Conservation (phyloP, 2,329 filamentous ascomycete species). For the Teratosphaeria destructans region DNA sequence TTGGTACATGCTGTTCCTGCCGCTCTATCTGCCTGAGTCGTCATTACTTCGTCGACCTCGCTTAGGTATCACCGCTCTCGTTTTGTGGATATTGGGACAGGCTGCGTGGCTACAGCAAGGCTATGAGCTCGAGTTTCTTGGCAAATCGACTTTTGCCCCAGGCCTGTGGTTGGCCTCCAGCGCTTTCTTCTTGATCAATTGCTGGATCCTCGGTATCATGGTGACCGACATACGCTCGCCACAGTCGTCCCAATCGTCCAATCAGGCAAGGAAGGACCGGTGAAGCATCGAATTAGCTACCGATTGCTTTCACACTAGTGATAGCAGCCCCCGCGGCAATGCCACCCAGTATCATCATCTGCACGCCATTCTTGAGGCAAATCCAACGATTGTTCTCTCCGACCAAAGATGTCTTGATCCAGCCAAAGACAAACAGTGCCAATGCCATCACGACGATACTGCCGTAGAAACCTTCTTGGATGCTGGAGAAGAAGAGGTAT, state of each 20-base stretch:
- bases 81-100: slow-evolving; percentile 67
- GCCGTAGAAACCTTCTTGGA: slow-evolving; percentile 45
- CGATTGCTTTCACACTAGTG: slow-evolving; percentile 49
- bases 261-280: background rate
- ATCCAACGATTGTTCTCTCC: slow-evolving; percentile 33
- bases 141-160: slow-evolving; percentile 71
- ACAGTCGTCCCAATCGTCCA: background rate
- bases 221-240: slow-evolving; percentile 50
- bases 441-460: slow-evolving; percentile 52
- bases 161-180: slow-evolving; percentile 70
- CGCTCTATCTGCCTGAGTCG: slow-evolving; percentile 77
- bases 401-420: slow-evolving; percentile 49
- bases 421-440: slow-evolving; percentile 55
- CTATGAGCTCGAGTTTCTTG: slow-evolving; percentile 48
- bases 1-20: slow-evolving; percentile 92
- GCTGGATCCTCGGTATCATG: slow-evolving; percentile 75
- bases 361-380: slow-evolving; percentile 49
- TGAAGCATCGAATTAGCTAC: slow-evolving; percentile 9
- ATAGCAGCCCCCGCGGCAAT: slow-evolving; percentile 58
- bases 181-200: slow-evolving; percentile 74
- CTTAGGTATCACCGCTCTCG: slow-evolving; percentile 55
- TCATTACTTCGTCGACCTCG: slow-evolving; percentile 52
- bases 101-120: slow-evolving; percentile 41
- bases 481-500: slow-evolving; percentile 47
- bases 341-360: slow-evolving; percentile 56